These are phyloP conservation scores for Lepidium aucheri DNA, from an alignment of 345 rosid species.

Conservation along the genomic window DNA sequence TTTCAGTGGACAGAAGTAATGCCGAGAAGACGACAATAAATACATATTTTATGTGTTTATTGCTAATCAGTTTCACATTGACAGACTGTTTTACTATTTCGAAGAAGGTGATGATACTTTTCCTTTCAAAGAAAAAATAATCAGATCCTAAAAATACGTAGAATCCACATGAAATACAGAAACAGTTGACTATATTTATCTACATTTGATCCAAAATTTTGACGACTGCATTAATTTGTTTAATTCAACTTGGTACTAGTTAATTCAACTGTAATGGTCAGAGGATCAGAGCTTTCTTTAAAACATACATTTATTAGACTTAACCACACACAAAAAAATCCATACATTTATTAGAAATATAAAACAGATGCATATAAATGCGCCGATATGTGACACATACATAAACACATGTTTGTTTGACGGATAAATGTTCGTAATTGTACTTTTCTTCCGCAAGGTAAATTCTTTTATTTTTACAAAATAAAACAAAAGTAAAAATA, in stretches of 20 bases:
- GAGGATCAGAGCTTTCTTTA: conserved; percentile 11
- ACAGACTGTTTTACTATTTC: conserved; percentile 25
- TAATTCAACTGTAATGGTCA: not conserved
- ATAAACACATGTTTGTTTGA: not conserved
- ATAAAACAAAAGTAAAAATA: no score
- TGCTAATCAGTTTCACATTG: conserved; percentile 9
- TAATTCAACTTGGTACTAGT: conserved; percentile 12
- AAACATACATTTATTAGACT: conserved; percentile 8
- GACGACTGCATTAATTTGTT: not conserved
- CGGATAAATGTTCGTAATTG: conserved; percentile 25
- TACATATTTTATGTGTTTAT: not conserved
- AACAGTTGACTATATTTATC: conserved; percentile 15
- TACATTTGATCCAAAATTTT: conserved; percentile 12
- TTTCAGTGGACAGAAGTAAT: not conserved
- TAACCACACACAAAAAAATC: no score
- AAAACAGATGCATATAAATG: not conserved
- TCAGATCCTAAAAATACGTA: conserved; percentile 31
- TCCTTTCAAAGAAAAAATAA: not conserved
- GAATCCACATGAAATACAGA: conserved; percentile 29
- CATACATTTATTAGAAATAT: conserved; percentile 6
- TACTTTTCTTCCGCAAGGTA: conserved; percentile 1
- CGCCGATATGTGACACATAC: not conserved
- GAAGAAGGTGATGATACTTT: conserved; percentile 4
- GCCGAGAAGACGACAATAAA: conserved; percentile 9
- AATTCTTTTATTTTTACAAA: not conserved